Evolutionary conservation across 2,329 filamentous ascomycete genomes (phyloP).

Genomic region (Teratosphaeria epicoccoides): DNA sequence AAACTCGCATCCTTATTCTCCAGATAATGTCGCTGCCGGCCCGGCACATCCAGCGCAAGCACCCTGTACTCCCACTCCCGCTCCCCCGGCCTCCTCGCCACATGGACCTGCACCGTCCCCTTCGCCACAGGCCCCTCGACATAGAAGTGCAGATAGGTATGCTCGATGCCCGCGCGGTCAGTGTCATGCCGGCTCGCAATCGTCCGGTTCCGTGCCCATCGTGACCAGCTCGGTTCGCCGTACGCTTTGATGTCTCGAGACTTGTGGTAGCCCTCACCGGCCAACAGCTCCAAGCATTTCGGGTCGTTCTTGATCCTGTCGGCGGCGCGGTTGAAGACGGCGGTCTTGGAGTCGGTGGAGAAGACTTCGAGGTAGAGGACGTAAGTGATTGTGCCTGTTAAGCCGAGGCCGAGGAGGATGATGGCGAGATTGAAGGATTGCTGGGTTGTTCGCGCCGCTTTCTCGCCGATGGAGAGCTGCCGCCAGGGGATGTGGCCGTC

Average conservation of each 20-base stretch:
- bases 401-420: slow-evolving; percentile 59
- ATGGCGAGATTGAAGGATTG: slow-evolving; percentile 82
- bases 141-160: slow-evolving; percentile 77
- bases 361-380: slow-evolving; percentile 76
- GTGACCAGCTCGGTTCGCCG: slow-evolving; percentile 70
- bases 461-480: slow-evolving; percentile 64
- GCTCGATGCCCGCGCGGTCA: slow-evolving; percentile 65
- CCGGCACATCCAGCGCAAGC: slow-evolving; percentile 69
- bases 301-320: slow-evolving; percentile 64
- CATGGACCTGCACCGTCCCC: slow-evolving; percentile 66
- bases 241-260: slow-evolving; percentile 63
- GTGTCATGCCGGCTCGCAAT: slow-evolving; percentile 46
- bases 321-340: slow-evolving; percentile 79
- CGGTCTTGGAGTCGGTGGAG: slow-evolving; percentile 70
- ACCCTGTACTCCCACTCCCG: slow-evolving; percentile 67
- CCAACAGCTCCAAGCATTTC: slow-evolving; percentile 62
- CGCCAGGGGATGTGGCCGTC: slow-evolving; percentile 73
- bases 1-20: slow-evolving; percentile 49
- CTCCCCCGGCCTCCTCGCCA: slow-evolving; percentile 56
- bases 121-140: slow-evolving; percentile 66
- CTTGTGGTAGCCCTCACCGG: slow-evolving; percentile 45
- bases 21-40: slow-evolving; percentile 51
- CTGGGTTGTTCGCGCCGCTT: slow-evolving; percentile 74
- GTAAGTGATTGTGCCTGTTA: slow-evolving; percentile 70
- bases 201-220: slow-evolving; percentile 59